Conservation (phyloP, 257 asterid genomes). For the Jacaranda mimosifolia region DNA sequence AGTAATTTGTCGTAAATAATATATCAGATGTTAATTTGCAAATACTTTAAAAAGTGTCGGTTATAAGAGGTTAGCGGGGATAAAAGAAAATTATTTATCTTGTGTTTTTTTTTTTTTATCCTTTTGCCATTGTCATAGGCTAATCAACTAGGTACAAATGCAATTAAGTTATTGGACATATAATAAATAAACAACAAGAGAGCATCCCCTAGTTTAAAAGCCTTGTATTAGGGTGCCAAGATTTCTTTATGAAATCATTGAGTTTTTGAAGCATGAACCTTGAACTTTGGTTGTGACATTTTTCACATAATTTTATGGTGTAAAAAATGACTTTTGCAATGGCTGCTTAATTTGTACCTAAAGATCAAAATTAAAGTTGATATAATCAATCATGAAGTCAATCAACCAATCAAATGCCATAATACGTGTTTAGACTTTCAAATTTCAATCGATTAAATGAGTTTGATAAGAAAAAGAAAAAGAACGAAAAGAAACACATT, state of each 20-base stretch:
- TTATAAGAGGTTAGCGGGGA: no score
- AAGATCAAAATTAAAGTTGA: background rate
- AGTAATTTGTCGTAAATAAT: no score
- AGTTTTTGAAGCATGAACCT: background rate
- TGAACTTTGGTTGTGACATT: conserved; percentile 1
- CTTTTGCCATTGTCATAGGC: background rate
- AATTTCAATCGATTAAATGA: background rate
- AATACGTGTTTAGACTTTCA: background rate
- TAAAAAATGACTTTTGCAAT: background rate
- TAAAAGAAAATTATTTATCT: background rate
- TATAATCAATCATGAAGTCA: background rate
- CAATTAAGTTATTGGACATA: background rate
- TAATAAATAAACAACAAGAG: background rate
- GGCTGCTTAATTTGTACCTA: conserved; percentile 2
- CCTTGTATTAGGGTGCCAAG: background rate
- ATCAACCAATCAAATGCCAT: conserved; percentile 8
- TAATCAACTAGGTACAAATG: background rate
- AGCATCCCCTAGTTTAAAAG: background rate
- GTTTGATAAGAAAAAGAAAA: no score
- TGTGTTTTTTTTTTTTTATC: background rate
- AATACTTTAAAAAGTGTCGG: no score
- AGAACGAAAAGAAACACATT: no score
- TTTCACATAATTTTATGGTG: background rate
- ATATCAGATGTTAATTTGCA: no score
- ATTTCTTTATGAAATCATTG: background rate